Base-by-base conservation (phyloP, 495 filamentous ascomycete genomes). In the Bathelium albidoporum region DNA sequence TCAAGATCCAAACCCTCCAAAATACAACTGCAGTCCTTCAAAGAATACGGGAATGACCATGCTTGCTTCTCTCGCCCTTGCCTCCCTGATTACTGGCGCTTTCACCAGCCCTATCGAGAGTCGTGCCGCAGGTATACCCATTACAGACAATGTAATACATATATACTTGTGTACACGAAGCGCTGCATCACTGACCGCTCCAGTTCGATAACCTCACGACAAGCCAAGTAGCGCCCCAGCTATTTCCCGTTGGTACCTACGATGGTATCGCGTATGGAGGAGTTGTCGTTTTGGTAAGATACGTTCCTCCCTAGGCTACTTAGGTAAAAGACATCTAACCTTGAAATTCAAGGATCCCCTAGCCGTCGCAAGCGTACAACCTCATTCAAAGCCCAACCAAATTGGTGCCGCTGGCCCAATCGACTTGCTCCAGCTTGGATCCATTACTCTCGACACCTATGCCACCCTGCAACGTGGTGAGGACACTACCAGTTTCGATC, bases 341-440 rank as follows among this genome's bases (percentile, higher is more conserved):
- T 0, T 9, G 2, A 26, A 29, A 29, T 55, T 29, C 49, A 11
- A 55, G 49, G 49, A 55, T 24, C 49, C 49, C 26, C 16, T 55
- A 1, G 49, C 49, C 49, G 49, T 55, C 24, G 49, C 49, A 55
- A 55, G 49, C 24, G 49, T 55, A 24, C 22, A 28, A 28, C 49
- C 49, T 55, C 49, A 55, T 24, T 28, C 49, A 29, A 55, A 2
- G 49, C 49, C 49, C 20, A 55, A 55, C 4, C 49, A 55, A 55
- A 55, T 55, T 55, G 49, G 49, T 55, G 49, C 49, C 24, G 49
- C 49, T 29, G 49, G 49, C 9, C 49, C 49, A 24, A 55, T 55
- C 24, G 49, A 55, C 49, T 55, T 55, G 24, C 49, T 55, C 16
- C 49, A 55, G 49, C 49, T 55, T 55, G 49, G 49, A 10, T 55